Evolutionary conservation across 352 stramenopile genomes (phyloP).

Genomic region (Phytopythium kandeliae): DNA sequence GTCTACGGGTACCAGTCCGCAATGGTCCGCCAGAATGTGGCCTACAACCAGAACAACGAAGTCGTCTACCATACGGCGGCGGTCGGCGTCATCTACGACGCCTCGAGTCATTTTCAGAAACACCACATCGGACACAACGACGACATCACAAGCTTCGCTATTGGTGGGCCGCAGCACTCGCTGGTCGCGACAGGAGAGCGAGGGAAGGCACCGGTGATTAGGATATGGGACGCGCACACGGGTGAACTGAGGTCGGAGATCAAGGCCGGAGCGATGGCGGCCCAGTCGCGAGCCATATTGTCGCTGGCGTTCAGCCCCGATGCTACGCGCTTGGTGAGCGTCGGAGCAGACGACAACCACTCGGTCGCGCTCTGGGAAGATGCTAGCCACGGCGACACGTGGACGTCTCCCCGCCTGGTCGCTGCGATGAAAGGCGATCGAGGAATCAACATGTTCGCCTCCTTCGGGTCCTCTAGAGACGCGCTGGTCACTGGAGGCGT

Average conservation of each 20-base stretch:
- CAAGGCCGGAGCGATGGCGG: conserved; percentile 18
- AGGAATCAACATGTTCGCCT: conserved; percentile 44
- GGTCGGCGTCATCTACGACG: conserved; percentile 81
- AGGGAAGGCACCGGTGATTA: conserved; percentile 65
- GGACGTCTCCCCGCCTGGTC: conserved; percentile 40
- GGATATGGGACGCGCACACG: conserved; percentile 82
- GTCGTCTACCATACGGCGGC: conserved; percentile 88
- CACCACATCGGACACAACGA: conserved; percentile 81
- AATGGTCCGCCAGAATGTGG: conserved; percentile 71
- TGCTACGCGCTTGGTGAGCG: conserved; percentile 49
- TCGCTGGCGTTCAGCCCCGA: conserved; percentile 62
- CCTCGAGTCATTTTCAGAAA: conserved; percentile 63
- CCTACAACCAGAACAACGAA: conserved; percentile 62
- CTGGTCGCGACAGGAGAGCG: conserved; percentile 87
- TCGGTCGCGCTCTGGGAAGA: conserved; percentile 74
- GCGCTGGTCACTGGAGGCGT: conserved; percentile 50
- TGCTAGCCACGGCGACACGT: conserved; percentile 48
- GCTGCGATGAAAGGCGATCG: conserved; percentile 53
- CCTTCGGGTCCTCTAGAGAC: conserved; percentile 27
- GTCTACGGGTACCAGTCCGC: conserved; percentile 80
- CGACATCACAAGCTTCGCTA: conserved; percentile 82
- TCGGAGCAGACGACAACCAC: conserved; percentile 82
- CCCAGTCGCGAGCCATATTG: conserved; percentile 66
- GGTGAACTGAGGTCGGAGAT: conserved; percentile 57
- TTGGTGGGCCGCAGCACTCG: conserved; percentile 43